Percentiles rank a stretch among this genome's conserved stretches.
These are phyloP conservation scores for Dysphania ambrosioides DNA, from an alignment of 148 eudicot species.

Conservation along the genomic window DNA sequence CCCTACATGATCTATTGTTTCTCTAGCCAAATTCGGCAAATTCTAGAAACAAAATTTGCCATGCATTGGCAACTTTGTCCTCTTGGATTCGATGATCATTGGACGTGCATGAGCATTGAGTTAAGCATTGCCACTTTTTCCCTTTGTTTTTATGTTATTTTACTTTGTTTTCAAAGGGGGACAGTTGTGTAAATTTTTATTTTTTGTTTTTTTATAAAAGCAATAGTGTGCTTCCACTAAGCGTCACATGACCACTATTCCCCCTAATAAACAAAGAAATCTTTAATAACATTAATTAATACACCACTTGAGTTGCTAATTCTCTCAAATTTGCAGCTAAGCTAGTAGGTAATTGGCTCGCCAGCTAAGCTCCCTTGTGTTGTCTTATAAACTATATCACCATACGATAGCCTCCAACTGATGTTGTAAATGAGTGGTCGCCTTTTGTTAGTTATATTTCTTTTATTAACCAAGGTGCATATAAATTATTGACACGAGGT, in stretches of 20 bases:
- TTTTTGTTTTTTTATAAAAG: not conserved
- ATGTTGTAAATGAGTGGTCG: not conserved
- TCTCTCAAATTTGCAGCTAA: not conserved
- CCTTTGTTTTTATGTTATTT: not conserved
- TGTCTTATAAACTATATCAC: not conserved
- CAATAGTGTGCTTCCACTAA: constrained; percentile 32
- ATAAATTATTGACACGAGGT: too few relatives aligned
- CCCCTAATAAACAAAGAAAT: constrained; percentile 8
- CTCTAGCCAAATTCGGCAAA: constrained; percentile 23
- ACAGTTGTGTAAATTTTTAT: not conserved
- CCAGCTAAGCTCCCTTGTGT: constrained; percentile 17
- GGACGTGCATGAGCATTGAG: constrained; percentile 26
- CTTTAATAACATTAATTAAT: too few relatives aligned
- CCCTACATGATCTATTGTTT: not conserved
- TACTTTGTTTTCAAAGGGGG: too few relatives aligned
- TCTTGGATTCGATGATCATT: not conserved
- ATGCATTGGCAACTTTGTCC: constrained; percentile 5
- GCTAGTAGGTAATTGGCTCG: constrained; percentile 15
- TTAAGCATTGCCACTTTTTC: not conserved
- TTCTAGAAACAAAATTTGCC: constrained; percentile 6
- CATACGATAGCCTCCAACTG: not conserved
- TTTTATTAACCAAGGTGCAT: not conserved
- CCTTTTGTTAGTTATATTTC: not conserved
- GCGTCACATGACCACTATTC: constrained; percentile 28
- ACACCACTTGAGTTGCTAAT: constrained; percentile 8